These are phyloP conservation scores for Plasmopara muralis DNA, from an alignment of 352 stramenopile genomes.

Conservation along the genomic window DNA sequence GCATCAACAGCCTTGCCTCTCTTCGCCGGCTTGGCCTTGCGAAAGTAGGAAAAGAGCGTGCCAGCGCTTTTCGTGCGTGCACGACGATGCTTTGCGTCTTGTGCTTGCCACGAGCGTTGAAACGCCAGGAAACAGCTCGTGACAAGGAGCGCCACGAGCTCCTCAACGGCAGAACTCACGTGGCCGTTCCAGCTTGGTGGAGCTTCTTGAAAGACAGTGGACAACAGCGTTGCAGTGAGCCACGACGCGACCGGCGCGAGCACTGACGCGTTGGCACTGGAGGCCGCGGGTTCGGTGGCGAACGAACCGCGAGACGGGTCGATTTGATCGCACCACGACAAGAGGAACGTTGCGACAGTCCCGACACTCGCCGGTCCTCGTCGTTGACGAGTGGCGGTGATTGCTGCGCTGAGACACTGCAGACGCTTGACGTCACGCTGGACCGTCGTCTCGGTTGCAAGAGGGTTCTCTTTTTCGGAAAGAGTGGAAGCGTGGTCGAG, in stretches of 20 bases:
- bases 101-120: slow-evolving; percentile 41
- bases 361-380: slow-evolving; percentile 7
- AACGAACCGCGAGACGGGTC: too few relatives aligned
- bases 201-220: slow-evolving; percentile 21
- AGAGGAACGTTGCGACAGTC: slow-evolving; percentile 18
- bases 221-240: slow-evolving; percentile 39
- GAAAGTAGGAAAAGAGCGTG: slow-evolving; percentile 47
- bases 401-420: slow-evolving; percentile 22
- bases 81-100: slow-evolving; percentile 32
- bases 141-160: slow-evolving; percentile 9
- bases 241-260: slow-evolving; percentile 29
- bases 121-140: slow-evolving; percentile 23
- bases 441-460: slow-evolving; percentile 7
- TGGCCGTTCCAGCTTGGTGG: slow-evolving; percentile 6
- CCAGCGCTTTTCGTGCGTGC: slow-evolving; percentile 21
- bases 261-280: slow-evolving; percentile 5
- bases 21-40: slow-evolving; percentile 15
- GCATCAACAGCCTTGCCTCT: slow-evolving; percentile 2
- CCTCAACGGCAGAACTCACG: slow-evolving; percentile 9
- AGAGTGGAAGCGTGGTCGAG: slow-evolving; percentile 1
- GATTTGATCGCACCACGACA: slow-evolving; percentile 21
- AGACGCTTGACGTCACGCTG: slow-evolving; percentile 25
- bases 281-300: too few relatives aligned
- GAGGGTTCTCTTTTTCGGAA: slow-evolving; percentile 1
- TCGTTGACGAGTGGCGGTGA: slow-evolving; percentile 5